Percentiles rank a stretch among this genome's conserved stretches.
phyloP scores from a whole-genome alignment of 2,329 filamentous ascomycete genomes.

The Pestalotiopsis sp. region DNA sequence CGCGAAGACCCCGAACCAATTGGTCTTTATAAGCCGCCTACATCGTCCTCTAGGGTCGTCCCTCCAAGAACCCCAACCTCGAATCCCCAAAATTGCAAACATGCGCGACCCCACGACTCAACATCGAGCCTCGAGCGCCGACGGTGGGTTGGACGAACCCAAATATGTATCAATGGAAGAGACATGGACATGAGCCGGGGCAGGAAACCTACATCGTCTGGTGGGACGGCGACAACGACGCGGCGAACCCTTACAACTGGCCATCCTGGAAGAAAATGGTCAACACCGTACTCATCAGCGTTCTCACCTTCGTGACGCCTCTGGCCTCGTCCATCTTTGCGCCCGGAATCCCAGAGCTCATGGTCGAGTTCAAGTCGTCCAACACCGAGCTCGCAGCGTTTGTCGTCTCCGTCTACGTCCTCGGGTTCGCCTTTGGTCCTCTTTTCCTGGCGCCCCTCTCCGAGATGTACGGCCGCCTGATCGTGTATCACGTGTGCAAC shows the following conservation, averaged over 20 bases:
- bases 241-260: constrained; percentile 59
- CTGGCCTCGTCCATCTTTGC: constrained; percentile 17
- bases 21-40: neutral
- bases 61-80: neutral
- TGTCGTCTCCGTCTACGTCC: constrained; percentile 16
- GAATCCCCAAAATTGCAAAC: neutral
- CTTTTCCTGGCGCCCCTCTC: constrained; percentile 59
- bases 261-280: constrained; percentile 18
- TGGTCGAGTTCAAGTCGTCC: constrained; percentile 13
- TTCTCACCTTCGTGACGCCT: constrained; percentile 14
- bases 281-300: constrained; percentile 12
- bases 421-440: constrained; percentile 42
- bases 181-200: neutral
- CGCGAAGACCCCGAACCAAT: neutral
- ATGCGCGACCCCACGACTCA: neutral
- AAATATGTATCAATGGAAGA: neutral
- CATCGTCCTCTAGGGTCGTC: neutral
- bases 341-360: constrained; percentile 15
- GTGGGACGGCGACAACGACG: constrained; percentile 36
- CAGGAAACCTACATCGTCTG: neutral
- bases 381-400: constrained; percentile 14
- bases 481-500: constrained; percentile 51
- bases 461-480: constrained; percentile 57
- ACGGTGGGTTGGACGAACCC: neutral
- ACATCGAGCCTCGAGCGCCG: neutral